phyloP scores from a whole-genome alignment of 2,329 filamentous ascomycete species.

The Colletotrichum zoysiae region DNA sequence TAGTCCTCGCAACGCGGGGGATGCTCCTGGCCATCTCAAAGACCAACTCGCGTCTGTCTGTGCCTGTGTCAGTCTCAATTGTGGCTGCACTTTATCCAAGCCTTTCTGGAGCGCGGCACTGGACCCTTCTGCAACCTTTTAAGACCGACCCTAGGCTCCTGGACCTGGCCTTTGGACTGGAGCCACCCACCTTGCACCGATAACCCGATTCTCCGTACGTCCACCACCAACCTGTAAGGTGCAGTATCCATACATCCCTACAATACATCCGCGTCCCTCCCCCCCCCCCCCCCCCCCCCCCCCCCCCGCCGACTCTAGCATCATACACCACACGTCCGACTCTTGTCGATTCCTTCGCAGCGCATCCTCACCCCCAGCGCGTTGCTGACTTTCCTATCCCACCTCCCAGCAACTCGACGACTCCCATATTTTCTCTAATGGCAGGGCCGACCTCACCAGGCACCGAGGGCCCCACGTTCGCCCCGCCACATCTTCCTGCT shows the following conservation, averaged over 20 bases:
- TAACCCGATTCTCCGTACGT: conserved; percentile 11
- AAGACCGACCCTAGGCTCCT: conserved; percentile 18
- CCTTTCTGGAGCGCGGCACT: conserved; percentile 16
- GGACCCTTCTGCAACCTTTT: conserved; percentile 20
- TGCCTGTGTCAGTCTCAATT: conserved; percentile 12
- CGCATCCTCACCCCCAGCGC: conserved; percentile 9
- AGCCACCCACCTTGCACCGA: conserved; percentile 15
- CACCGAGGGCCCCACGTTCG: conserved; percentile 70
- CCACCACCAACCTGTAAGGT: conserved; percentile 11
- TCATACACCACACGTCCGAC: conserved; percentile 17
- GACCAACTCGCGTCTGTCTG: conserved; percentile 13
- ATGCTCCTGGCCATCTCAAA: background rate
- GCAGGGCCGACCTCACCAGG: conserved; percentile 69
- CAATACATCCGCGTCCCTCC: conserved; percentile 1
- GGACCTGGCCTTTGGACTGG: conserved; percentile 3
- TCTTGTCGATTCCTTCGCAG: conserved; percentile 17
- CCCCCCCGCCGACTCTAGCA: conserved; percentile 14
- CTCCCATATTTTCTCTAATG: conserved; percentile 53
- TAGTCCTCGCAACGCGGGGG: background rate
- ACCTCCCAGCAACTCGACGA: conserved; percentile 13
- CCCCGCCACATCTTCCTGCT: conserved; percentile 70
- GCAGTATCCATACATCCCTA: conserved; percentile 23
- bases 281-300: no score
- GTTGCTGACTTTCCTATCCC: background rate
- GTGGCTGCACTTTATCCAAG: conserved; percentile 14